A percentile compares a stretch with the other conserved stretches of the same genome.
Evolutionary conservation across 345 rosid genomes (phyloP).

Genomic region (Arabis alpina): DNA sequence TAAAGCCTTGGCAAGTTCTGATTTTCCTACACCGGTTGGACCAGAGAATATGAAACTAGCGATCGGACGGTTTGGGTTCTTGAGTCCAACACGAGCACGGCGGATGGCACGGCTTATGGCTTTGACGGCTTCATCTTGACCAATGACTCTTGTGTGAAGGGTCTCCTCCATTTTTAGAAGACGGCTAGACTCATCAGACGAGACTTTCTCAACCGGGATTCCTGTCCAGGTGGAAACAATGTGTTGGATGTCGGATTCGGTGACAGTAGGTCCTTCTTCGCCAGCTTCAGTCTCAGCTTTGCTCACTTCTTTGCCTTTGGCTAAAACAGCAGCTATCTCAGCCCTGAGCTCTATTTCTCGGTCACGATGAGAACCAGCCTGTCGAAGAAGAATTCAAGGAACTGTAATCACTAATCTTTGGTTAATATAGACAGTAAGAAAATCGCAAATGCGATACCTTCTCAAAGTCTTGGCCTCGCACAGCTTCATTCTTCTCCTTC

Average conservation of each 20-base stretch:
- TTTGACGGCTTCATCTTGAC: constrained; percentile 97
- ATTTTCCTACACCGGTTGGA: constrained; percentile 99
- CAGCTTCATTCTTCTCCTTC: constrained; percentile 96
- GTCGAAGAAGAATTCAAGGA: constrained; percentile 34
- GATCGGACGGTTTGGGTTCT: constrained; percentile 92
- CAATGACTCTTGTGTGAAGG: constrained; percentile 86
- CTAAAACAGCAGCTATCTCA: constrained; percentile 77
- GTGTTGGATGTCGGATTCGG: constrained; percentile 90
- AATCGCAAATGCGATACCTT: constrained; percentile 54
- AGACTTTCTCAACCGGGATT: constrained; percentile 98
- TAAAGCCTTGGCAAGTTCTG: constrained; percentile 93
- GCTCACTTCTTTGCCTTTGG: constrained; percentile 92
- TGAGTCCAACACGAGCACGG: constrained; percentile 97
- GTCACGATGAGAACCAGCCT: constrained; percentile 96
- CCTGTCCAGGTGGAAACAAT: constrained; percentile 97
- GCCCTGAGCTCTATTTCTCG: constrained; percentile 96
- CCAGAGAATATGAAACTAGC: constrained; percentile 99
- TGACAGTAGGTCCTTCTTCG: constrained; percentile 85
- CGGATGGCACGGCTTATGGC: constrained; percentile 97
- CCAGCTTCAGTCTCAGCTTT: constrained; percentile 92
- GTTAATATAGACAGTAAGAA: constrained; percentile 5
- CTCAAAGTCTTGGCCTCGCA: constrained; percentile 92
- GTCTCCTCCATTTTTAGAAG: constrained; percentile 96
- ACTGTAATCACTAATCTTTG: constrained; percentile 5
- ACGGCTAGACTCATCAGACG: constrained; percentile 91